A percentile compares a stretch with the other conserved stretches of the same genome.
phyloP scores from a whole-genome alignment of 345 rosid species.

The Ailanthus altissimus region DNA sequence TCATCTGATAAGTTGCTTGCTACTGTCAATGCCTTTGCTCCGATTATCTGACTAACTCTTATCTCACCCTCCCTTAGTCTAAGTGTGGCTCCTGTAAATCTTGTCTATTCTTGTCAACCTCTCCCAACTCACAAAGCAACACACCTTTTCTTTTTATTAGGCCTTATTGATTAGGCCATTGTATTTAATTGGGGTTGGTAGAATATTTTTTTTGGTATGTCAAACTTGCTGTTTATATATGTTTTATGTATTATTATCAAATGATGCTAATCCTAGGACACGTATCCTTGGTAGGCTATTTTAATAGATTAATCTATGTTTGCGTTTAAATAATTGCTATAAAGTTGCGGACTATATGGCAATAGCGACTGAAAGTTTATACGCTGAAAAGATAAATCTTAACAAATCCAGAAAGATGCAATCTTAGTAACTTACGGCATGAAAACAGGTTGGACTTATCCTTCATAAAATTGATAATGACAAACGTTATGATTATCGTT shows the following conservation, averaged over 20 bases:
- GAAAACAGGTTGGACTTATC: neutral
- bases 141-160: neutral
- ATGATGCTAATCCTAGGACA: neutral
- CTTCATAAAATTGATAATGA: neutral
- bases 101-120: slow-evolving; percentile 18
- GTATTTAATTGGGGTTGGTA: slow-evolving; percentile 9
- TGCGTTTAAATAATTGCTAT: neutral
- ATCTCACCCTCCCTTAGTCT: neutral
- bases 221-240: neutral
- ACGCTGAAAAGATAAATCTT: too few species aligned
- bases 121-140: neutral
- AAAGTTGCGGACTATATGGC: neutral
- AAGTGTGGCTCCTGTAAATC: slow-evolving; percentile 20
- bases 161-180: neutral
- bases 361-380: too few species aligned
- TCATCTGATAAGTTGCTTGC: slow-evolving; percentile 7
- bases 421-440: neutral
- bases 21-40: slow-evolving; percentile 14
- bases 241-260: neutral
- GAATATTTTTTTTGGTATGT: slow-evolving; percentile 5
- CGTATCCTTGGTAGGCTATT: neutral
- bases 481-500: neutral
- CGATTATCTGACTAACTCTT: neutral
- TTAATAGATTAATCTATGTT: neutral
- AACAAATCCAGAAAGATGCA: neutral